Evolutionary conservation across 148 eudicot species (phyloP).

Genomic region (Camellia sinensis): DNA sequence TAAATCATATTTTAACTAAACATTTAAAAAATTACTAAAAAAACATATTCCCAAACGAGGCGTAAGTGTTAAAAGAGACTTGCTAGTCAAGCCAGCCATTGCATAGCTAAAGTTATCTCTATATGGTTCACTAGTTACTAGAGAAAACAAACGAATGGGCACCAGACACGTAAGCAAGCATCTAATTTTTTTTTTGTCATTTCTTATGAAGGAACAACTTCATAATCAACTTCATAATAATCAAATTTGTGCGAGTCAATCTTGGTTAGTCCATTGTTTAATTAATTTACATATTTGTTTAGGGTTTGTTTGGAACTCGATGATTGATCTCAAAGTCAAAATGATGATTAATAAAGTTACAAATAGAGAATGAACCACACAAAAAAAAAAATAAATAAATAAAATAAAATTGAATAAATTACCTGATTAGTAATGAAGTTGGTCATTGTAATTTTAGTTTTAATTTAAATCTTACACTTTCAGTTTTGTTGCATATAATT

Average conservation of each 20-base stretch:
- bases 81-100: constrained; percentile 13
- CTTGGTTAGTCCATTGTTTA: neutral
- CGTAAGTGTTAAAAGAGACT: neutral
- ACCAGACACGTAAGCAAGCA: neutral
- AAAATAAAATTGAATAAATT: too few species aligned
- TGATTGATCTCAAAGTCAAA: neutral
- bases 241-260: neutral
- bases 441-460: too few species aligned
- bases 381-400: too few species aligned
- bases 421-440: too few species aligned
- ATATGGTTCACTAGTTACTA: neutral
- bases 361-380: too few species aligned
- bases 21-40: too few species aligned
- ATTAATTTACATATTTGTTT: neutral
- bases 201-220: neutral
- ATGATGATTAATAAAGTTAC: too few species aligned
- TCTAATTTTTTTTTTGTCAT: neutral
- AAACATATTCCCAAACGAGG: too few species aligned
- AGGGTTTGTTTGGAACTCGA: neutral
- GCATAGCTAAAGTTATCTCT: neutral
- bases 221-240: neutral
- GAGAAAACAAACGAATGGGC: neutral
- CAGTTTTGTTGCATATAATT: too few species aligned
- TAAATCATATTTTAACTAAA: too few species aligned
- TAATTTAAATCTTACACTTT: too few species aligned